Evolutionary conservation across 2,329 filamentous ascomycete species (phyloP).

Genomic region (Parascedosporium putredinis): DNA sequence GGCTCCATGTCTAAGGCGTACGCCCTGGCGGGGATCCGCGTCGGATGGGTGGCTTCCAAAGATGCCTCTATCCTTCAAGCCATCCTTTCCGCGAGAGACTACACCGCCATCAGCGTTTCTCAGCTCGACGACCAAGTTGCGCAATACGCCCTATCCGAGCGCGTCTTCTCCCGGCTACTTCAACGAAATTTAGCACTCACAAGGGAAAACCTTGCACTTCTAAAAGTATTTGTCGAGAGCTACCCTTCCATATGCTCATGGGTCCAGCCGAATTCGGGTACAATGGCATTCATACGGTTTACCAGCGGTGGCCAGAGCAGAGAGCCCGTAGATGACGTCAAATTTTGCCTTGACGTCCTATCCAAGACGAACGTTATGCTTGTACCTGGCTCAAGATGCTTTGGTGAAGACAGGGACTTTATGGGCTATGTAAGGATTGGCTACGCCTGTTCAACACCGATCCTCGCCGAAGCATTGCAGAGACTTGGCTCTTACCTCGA

Average conservation of each 20-base stretch:
- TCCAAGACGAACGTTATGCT: slow-evolving; percentile 63
- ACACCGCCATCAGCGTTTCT: slow-evolving; percentile 81
- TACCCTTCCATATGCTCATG: slow-evolving; percentile 56
- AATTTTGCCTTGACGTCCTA: slow-evolving; percentile 59
- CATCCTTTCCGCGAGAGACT: slow-evolving; percentile 59
- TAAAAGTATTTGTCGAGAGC: slow-evolving; percentile 58
- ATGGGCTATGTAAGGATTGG: slow-evolving; percentile 68
- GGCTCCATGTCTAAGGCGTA: slow-evolving; percentile 83
- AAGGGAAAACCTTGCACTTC: slow-evolving; percentile 52
- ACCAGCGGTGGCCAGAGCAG: slow-evolving; percentile 24
- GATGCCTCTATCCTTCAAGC: slow-evolving; percentile 50
- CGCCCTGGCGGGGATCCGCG: slow-evolving; percentile 66
- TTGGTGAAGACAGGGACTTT: slow-evolving; percentile 57
- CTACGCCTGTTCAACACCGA: slow-evolving; percentile 60
- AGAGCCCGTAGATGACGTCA: slow-evolving; percentile 58
- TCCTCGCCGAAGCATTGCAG: slow-evolving; percentile 56
- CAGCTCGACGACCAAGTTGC: slow-evolving; percentile 72
- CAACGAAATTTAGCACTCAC: slow-evolving; percentile 56
- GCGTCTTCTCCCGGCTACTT: slow-evolving; percentile 29
- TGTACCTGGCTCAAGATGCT: slow-evolving; percentile 62
- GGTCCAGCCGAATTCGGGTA: slow-evolving; percentile 67
- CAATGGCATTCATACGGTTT: slow-evolving; percentile 69
- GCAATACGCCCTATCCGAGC: slow-evolving; percentile 54
- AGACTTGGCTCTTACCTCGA: slow-evolving; percentile 30
- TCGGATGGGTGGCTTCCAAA: slow-evolving; percentile 73